Evolutionary conservation across 2,329 filamentous ascomycete genomes (phyloP).

Genomic region (Claviceps arundinis): DNA sequence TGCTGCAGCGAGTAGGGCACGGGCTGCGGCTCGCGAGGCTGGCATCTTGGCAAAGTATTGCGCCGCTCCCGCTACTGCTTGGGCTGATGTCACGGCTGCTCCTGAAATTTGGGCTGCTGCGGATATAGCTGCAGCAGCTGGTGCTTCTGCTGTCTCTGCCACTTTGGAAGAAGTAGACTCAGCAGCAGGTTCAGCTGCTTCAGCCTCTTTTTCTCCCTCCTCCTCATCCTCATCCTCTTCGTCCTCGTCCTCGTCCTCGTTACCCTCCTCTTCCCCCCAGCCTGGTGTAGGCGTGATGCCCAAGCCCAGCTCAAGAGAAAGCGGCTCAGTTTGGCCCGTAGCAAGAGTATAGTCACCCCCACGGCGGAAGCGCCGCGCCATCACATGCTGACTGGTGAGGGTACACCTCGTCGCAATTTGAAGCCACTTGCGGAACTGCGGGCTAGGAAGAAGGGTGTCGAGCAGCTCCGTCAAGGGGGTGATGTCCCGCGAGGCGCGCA

Average conservation of each 20-base stretch:
- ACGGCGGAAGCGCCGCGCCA: conserved; percentile 77
- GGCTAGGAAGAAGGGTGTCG: conserved; percentile 69
- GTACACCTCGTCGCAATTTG: conserved; percentile 65
- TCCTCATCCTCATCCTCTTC: conserved; percentile 37
- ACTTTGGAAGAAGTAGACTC: conserved; percentile 15
- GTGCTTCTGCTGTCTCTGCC: conserved; percentile 24
- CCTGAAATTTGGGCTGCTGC: conserved; percentile 22
- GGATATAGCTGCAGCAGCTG: no score
- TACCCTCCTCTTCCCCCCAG: conserved; percentile 60
- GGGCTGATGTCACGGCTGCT: conserved; percentile 14
- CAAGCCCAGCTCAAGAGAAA: conserved; percentile 71
- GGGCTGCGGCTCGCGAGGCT: no score
- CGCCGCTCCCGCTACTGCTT: no score
- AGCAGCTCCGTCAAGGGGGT: conserved; percentile 65
- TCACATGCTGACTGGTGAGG: conserved; percentile 59
- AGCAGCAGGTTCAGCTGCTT: conserved; percentile 39
- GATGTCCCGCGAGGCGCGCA: conserved; percentile 24
- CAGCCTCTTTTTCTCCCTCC: conserved; percentile 25
- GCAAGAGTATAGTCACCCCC: conserved; percentile 89
- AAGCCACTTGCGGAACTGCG: conserved; percentile 82
- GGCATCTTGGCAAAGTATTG: no score
- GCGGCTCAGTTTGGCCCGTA: conserved; percentile 63
- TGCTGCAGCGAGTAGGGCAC: no score
- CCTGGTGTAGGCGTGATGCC: conserved; percentile 73
- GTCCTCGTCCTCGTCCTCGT: conserved; percentile 26